These are phyloP conservation scores for Candida awuae DNA, from an alignment of 805 yeast genomes.

Conservation along the genomic window DNA sequence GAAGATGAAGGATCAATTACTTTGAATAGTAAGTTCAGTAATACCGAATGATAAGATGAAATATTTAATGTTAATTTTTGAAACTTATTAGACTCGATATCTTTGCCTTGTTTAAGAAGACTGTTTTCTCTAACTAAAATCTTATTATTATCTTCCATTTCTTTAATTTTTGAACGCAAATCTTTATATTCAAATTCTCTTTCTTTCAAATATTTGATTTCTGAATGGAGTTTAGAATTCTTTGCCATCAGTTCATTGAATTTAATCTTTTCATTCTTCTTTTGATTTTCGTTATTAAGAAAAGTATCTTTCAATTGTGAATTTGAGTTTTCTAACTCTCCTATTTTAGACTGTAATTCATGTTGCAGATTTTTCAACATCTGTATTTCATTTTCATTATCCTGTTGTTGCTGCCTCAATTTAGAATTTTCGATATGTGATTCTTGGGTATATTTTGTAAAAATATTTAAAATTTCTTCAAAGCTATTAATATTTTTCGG, in stretches of 20 bases:
- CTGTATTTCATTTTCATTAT: not conserved
- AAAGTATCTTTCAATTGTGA: not conserved
- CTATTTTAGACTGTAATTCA: too few species aligned
- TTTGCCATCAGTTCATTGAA: not conserved
- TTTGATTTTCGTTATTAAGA: not conserved
- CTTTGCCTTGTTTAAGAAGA: not conserved
- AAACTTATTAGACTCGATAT: not conserved
- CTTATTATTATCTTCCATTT: not conserved
- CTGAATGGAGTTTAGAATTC: not conserved
- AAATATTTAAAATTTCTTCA: too few species aligned
- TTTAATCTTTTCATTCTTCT: not conserved
- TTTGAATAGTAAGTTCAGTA: not conserved
- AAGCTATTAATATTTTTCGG: conserved; percentile 4
- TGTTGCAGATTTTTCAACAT: too few species aligned
- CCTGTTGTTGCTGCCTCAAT: not conserved
- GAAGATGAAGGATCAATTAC: conserved; percentile 7
- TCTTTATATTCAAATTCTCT: not conserved
- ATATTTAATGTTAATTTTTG: not conserved
- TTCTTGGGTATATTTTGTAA: too few species aligned
- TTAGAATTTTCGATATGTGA: too few species aligned
- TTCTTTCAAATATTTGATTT: not conserved
- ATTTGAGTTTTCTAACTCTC: not conserved
- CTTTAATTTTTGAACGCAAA: not conserved
- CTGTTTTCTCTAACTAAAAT: not conserved
- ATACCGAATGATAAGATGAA: conserved; percentile 1